These are phyloP conservation scores for Nyctanthes arbortristis DNA, from an alignment of 257 asterid genomes.

Conservation along the genomic window DNA sequence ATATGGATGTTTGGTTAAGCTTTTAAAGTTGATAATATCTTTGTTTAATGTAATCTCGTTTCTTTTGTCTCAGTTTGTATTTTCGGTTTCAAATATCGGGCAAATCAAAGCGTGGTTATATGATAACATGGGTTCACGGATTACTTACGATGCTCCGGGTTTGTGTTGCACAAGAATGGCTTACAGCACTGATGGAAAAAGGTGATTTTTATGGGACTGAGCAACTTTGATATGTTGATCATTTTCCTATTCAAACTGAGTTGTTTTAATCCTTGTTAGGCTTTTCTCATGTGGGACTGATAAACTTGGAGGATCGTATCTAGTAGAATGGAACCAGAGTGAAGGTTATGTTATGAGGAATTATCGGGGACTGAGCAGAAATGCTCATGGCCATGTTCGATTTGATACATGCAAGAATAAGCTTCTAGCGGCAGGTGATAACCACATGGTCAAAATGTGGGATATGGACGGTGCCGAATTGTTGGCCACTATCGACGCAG, in stretches of 20 bases:
- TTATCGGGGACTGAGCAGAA: constrained; percentile 52
- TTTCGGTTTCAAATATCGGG: constrained; percentile 64
- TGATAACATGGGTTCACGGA: constrained; percentile 44
- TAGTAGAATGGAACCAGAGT: constrained; percentile 64
- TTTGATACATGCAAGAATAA: constrained; percentile 46
- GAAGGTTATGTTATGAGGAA: constrained; percentile 52
- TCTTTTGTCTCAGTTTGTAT: constrained; percentile 45
- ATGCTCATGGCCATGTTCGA: constrained; percentile 38
- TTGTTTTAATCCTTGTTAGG: constrained; percentile 35
- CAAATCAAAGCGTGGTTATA: constrained; percentile 76
- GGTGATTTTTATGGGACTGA: constrained; percentile 44
- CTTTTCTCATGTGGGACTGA: constrained; percentile 76
- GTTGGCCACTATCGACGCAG: constrained; percentile 50
- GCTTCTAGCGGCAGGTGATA: constrained; percentile 68
- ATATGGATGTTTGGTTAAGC: neutral
- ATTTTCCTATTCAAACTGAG: constrained; percentile 25
- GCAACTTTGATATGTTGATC: neutral
- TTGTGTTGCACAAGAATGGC: constrained; percentile 59
- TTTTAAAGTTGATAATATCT: neutral
- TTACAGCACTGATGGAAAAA: constrained; percentile 52
- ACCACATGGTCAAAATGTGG: constrained; percentile 68
- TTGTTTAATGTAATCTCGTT: neutral
- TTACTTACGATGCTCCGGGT: constrained; percentile 53
- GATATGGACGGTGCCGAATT: constrained; percentile 45
- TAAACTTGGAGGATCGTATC: constrained; percentile 52